These are phyloP conservation scores for Heterobasidion parviporum DNA, from an alignment of 1,284 basidiomycete species.

Conservation along the genomic window DNA sequence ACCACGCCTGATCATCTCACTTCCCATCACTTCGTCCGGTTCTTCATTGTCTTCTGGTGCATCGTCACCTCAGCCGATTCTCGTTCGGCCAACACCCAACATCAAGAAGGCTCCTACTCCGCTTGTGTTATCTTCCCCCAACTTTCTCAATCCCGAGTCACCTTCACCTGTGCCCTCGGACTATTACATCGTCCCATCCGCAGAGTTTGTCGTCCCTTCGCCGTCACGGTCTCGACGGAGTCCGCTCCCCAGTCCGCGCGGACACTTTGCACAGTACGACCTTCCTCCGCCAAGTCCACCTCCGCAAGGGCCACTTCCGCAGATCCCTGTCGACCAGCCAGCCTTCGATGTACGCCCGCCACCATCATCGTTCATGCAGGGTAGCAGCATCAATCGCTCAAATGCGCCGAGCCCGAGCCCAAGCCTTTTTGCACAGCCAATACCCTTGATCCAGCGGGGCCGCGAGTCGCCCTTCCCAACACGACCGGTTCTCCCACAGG, in stretches of 20 bases:
- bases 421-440: constrained; percentile 19
- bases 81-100: not conserved
- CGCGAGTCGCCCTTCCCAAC: constrained; percentile 43
- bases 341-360: not conserved
- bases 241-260: not conserved
- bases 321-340: not conserved
- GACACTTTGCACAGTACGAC: not conserved
- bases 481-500: constrained; percentile 23
- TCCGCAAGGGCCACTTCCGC: constrained; percentile 9
- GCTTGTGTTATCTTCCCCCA: not conserved
- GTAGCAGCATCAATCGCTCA: constrained; percentile 7
- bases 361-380: constrained; percentile 2
- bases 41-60: not conserved
- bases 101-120: not conserved
- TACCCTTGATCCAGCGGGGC: constrained; percentile 31
- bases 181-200: constrained; percentile 4
- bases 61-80: constrained; percentile 2
- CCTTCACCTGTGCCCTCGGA: constrained; percentile 7
- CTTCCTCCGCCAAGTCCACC: constrained; percentile 9
- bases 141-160: constrained; percentile 13
- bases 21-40: not conserved
- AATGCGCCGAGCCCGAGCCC: constrained; percentile 8
- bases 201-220: constrained; percentile 1
- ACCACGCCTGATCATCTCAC: constrained; percentile 5
- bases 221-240: not conserved